Evolutionary conservation across 2,329 filamentous ascomycete species (phyloP).

Genomic region (Penicillium frequentans): DNA sequence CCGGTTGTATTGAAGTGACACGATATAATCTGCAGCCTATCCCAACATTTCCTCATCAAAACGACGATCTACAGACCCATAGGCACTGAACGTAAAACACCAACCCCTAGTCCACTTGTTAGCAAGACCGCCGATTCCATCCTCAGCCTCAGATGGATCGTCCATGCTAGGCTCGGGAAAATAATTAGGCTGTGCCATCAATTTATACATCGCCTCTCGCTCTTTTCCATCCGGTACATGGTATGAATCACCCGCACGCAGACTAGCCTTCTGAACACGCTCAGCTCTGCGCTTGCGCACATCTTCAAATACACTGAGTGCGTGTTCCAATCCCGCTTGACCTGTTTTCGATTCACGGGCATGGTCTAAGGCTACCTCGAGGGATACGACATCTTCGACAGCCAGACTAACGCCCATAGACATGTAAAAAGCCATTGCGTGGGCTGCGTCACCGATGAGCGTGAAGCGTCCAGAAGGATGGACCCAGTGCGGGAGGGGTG

Average conservation of each 20-base stretch:
- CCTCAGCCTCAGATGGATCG: not conserved
- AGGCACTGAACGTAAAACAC: not conserved
- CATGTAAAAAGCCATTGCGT: not conserved
- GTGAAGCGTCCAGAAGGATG: not conserved
- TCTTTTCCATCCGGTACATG: not conserved
- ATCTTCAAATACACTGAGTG: not conserved
- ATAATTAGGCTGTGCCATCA: not conserved
- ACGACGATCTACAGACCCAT: not conserved
- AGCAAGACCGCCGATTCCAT: not conserved
- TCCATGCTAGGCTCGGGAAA: not conserved
- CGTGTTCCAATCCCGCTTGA: not conserved
- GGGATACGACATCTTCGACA: not conserved
- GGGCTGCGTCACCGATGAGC: not conserved
- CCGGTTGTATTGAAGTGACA: too few species aligned
- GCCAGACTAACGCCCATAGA: not conserved
- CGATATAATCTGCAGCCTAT: not conserved
- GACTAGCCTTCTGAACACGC: not conserved
- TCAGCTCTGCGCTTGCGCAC: not conserved
- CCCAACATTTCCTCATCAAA: constrained; percentile 2
- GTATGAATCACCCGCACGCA: not conserved
- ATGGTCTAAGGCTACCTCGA: not conserved
- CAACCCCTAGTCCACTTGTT: not conserved
- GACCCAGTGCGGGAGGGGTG: not conserved
- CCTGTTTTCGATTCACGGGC: not conserved
- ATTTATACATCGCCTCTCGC: not conserved